Evolutionary conservation across 2,329 filamentous ascomycete species (phyloP).

Genomic region (Monilinia aucupariae): DNA sequence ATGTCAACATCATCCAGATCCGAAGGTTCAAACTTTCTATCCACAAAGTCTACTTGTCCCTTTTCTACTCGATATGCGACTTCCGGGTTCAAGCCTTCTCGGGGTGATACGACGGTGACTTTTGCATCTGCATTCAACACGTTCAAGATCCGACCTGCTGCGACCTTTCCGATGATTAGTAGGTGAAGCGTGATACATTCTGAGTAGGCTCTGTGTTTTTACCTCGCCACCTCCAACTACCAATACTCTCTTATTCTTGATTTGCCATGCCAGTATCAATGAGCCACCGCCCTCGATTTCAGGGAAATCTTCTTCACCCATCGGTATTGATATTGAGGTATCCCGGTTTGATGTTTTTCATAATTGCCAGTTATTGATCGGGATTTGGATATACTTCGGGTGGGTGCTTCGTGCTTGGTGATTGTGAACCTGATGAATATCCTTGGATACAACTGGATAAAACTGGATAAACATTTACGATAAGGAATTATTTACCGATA

Average conservation of each 20-base stretch:
- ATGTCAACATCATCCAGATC: slow-evolving; percentile 84
- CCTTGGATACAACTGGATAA: no score
- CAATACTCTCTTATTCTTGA: slow-evolving; percentile 81
- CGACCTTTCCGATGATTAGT: slow-evolving; percentile 60
- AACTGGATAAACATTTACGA: no score
- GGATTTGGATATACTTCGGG: no score
- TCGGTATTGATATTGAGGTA: slow-evolving; percentile 17
- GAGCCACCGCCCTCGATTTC: slow-evolving; percentile 85
- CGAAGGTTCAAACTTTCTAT: slow-evolving; percentile 78
- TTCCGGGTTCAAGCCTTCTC: slow-evolving; percentile 77
- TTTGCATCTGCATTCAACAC: slow-evolving; percentile 91
- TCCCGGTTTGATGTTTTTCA: slow-evolving; percentile 4
- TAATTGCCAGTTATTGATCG: slow-evolving; percentile 3
- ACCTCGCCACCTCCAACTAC: slow-evolving; percentile 95
- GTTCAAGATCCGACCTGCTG: slow-evolving; percentile 87
- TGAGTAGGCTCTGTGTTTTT: slow-evolving; percentile 22
- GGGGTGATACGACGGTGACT: slow-evolving; percentile 79
- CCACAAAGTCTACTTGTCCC: slow-evolving; percentile 70
- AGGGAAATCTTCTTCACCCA: slow-evolving; percentile 52
- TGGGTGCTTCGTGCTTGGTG: no score
- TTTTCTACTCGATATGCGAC: slow-evolving; percentile 74
- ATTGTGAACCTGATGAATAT: no score
- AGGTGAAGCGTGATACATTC: not conserved
- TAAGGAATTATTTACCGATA: not conserved
- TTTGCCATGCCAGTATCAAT: slow-evolving; percentile 92